These are phyloP conservation scores for Candida methanosorbosa DNA, from an alignment of 805 yeast genomes.

Conservation along the genomic window DNA sequence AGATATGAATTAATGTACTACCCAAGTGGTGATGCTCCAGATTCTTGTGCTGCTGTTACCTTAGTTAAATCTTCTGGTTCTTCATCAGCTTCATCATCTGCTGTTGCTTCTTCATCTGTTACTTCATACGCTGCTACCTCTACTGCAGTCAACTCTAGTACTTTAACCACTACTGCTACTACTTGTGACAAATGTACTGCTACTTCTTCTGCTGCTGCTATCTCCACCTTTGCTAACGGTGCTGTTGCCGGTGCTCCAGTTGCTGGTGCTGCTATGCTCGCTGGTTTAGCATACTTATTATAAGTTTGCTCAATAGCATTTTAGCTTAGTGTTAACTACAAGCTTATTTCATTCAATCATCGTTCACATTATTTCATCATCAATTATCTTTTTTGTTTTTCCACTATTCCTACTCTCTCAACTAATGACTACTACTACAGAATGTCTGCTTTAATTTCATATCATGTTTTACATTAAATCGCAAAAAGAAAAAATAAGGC, in stretches of 20 bases:
- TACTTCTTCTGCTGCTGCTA: background rate
- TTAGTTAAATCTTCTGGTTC: conserved; percentile 1
- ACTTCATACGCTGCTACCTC: conserved; percentile 2
- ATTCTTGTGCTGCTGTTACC: conserved; percentile 5
- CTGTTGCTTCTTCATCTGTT: conserved; percentile 1
- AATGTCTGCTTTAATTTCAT: too few relatives aligned
- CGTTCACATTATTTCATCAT: too few relatives aligned
- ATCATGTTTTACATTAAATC: too few relatives aligned
- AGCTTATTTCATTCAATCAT: too few relatives aligned
- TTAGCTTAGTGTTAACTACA: too few relatives aligned
- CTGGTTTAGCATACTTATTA: conserved; percentile 2
- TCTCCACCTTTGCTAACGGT: background rate
- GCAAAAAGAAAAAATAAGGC: too few relatives aligned
- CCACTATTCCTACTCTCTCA: too few relatives aligned
- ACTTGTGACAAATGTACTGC: background rate
- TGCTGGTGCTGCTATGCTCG: conserved; percentile 2
- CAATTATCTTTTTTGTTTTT: too few relatives aligned
- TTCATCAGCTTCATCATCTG: conserved; percentile 1
- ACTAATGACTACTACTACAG: too few relatives aligned
- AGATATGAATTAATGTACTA: conserved; percentile 20
- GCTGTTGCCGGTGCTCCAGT: background rate
- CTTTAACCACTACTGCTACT: background rate
- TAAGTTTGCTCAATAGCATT: background rate
- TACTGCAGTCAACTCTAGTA: background rate
- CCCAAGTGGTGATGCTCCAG: conserved; percentile 11